These are phyloP conservation scores for Cyclotella baltica DNA, from an alignment of 108 stramenopile genomes.

Conservation along the genomic window DNA sequence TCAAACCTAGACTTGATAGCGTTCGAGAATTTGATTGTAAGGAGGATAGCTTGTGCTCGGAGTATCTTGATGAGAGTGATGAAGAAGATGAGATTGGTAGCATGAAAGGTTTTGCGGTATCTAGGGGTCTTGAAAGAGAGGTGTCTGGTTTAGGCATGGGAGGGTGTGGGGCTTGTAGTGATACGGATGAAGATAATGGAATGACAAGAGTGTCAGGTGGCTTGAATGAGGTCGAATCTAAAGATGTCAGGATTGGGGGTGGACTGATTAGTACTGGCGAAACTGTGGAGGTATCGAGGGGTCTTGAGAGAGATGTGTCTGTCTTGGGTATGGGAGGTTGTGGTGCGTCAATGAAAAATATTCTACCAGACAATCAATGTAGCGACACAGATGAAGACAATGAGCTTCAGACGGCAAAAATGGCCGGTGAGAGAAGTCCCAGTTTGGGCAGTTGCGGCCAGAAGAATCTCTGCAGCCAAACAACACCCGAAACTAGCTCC, in stretches of 20 bases:
- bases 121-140: neutral
- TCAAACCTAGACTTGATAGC: too few relatives aligned
- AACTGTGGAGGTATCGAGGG: neutral
- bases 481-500: too few relatives aligned
- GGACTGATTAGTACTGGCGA: too few relatives aligned
- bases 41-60: too few relatives aligned
- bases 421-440: too few relatives aligned
- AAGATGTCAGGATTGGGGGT: too few relatives aligned
- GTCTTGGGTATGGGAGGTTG: neutral
- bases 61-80: neutral
- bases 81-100: too few relatives aligned
- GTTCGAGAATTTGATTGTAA: too few relatives aligned
- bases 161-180: neutral
- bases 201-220: neutral
- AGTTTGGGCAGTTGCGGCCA: too few relatives aligned
- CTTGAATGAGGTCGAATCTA: neutral
- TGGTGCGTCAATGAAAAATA: too few relatives aligned
- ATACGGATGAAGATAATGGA: neutral
- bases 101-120: neutral
- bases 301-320: neutral
- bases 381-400: neutral
- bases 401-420: neutral
- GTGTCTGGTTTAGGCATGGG: neutral
- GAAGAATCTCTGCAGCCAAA: too few relatives aligned
- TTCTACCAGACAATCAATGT: too few relatives aligned